phyloP scores from a whole-genome alignment of 768 basidiomycete species.

The Termitomyces sp. region DNA sequence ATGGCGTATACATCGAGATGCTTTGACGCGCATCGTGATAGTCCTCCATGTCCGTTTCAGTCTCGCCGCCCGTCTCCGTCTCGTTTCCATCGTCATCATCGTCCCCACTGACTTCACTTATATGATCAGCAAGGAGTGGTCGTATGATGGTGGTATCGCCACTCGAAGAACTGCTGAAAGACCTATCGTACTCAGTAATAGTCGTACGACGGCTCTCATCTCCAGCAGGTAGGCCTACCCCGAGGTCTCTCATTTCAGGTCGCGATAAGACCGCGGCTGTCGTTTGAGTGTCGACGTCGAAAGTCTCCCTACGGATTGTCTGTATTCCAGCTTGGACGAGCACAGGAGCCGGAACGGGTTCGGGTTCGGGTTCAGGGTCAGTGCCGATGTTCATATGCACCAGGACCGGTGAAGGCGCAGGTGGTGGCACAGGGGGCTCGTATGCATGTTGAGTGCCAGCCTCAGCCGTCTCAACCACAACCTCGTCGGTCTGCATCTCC shows the following conservation, averaged over 20 bases:
- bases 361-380: conserved; percentile 30
- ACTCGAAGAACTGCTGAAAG: conserved; percentile 25
- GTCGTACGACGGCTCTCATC: conserved; percentile 38
- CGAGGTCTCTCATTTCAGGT: conserved; percentile 18
- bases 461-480: conserved; percentile 38
- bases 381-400: conserved; percentile 34
- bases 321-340: conserved; percentile 36
- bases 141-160: conserved; percentile 44
- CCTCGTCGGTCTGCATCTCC: conserved; percentile 48
- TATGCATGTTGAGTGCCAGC: conserved; percentile 47
- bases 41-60: conserved; percentile 67
- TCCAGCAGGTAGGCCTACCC: conserved; percentile 12
- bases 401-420: conserved; percentile 29
- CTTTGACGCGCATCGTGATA: conserved; percentile 81
- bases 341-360: conserved; percentile 17
- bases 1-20: conserved; percentile 61
- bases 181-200: conserved; percentile 45
- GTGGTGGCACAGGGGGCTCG: conserved; percentile 28
- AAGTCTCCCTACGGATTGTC: conserved; percentile 28
- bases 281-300: conserved; percentile 32
- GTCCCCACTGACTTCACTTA: conserved; percentile 17
- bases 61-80: conserved; percentile 67
- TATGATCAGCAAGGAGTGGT: conserved; percentile 33
- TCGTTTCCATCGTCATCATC: conserved; percentile 50
- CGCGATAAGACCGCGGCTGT: conserved; percentile 14